Percentiles rank a stretch among this genome's conserved stretches.
Evolutionary conservation across 768 basidiomycete genomes (phyloP).

Genomic region (Xerocomellus dryophilus): DNA sequence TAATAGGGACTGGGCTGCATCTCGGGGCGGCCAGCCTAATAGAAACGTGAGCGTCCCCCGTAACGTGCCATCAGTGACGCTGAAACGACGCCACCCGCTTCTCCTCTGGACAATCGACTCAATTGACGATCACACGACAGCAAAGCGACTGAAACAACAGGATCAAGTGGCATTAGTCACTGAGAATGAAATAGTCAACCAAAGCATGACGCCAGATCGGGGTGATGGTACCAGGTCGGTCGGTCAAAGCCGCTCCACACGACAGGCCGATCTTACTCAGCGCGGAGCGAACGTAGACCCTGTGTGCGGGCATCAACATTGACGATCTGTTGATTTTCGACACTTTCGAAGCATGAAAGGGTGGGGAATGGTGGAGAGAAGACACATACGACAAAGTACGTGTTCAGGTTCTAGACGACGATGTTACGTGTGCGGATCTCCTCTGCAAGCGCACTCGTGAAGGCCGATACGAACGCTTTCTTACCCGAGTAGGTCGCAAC

Average conservation of each 20-base stretch:
- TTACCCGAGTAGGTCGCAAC: constrained; percentile 90
- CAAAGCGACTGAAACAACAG: not conserved
- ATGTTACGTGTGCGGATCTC: constrained; percentile 78
- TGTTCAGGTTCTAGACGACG: constrained; percentile 80
- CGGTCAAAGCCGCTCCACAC: constrained; percentile 73
- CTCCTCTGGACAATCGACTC: not conserved
- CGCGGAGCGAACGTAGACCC: constrained; percentile 70
- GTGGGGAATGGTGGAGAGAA: not conserved
- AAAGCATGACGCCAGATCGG: constrained; percentile 91
- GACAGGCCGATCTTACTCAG: constrained; percentile 71
- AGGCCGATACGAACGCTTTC: constrained; percentile 87
- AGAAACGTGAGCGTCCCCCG: too few relatives aligned
- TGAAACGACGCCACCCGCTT: too few relatives aligned
- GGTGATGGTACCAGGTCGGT: constrained; percentile 70
- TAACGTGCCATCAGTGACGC: too few relatives aligned
- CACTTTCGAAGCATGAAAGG: constrained; percentile 59
- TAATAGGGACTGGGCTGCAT: too few relatives aligned
- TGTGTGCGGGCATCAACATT: constrained; percentile 68
- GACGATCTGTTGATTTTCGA: constrained; percentile 83
- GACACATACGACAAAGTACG: constrained; percentile 85
- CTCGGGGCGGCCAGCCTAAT: too few relatives aligned
- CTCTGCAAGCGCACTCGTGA: constrained; percentile 79
- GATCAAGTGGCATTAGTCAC: not conserved
- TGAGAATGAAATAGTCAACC: constrained; percentile 60
- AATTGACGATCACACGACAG: not conserved